phyloP scores from a whole-genome alignment of 176 grass and related monocot genomes.

The Rhynchospora breviuscula region DNA sequence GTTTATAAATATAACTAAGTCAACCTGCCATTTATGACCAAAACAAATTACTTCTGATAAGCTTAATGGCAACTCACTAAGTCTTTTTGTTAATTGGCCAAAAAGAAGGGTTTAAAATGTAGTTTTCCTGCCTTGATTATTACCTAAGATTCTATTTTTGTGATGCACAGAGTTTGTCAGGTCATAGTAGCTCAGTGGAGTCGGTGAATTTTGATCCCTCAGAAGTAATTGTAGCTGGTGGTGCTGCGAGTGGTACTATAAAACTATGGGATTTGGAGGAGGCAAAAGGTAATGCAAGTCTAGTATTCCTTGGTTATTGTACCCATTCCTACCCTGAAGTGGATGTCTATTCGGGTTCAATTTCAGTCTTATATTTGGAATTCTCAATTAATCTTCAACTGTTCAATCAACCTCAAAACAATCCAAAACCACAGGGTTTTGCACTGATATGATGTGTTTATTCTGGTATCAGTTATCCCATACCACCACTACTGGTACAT shows the following conservation, averaged over 20 bases:
- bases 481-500: not conserved
- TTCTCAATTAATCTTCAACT: not conserved
- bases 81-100: not conserved
- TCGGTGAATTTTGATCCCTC: constrained; percentile 81
- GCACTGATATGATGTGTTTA: not conserved
- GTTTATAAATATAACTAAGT: not conserved
- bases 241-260: constrained; percentile 72
- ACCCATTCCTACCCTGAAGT: not conserved
- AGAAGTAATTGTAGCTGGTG: constrained; percentile 71
- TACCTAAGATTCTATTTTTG: constrained; percentile 11
- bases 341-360: not conserved
- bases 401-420: not conserved
- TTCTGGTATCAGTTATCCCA: not conserved
- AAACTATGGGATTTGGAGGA: constrained; percentile 91
- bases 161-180: constrained; percentile 60
- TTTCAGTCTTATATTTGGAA: not conserved
- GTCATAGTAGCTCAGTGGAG: constrained; percentile 80
- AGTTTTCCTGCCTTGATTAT: constrained; percentile 10
- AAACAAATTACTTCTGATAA: not conserved
- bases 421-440: not conserved
- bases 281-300: constrained; percentile 46
- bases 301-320: not conserved
- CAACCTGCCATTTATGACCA: not conserved
- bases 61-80: not conserved
- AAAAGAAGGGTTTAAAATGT: not conserved